Evolutionary conservation across 2,329 filamentous ascomycete genomes (phyloP), one percentile per base, ranked within the genome.

Genomic region (Ustilaginoidea virens): DNA sequence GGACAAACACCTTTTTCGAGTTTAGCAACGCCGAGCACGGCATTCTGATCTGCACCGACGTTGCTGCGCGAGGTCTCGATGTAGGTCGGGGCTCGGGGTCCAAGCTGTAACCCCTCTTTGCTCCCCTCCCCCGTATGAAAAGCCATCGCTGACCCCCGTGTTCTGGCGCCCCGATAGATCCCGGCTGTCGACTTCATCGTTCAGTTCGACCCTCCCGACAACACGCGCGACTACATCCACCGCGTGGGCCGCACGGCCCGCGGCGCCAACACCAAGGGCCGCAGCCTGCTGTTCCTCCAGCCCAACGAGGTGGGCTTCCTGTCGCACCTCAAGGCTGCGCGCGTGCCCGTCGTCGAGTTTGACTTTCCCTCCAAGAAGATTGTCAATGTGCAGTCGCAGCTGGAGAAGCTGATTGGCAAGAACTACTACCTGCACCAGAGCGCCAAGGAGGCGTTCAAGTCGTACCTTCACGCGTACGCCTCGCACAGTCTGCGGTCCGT

Each of bases 1-100:
- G 90, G n/a, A 98, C 90, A 15, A 92, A 92, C 49, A 93, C 85
- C 1, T 98, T 98, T 53, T 98, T 96, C 53, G 87, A 96, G 52
- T 98, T 98, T 52, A 66, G 62, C 52, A 69, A 69, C 37, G 64
- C 86, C 12, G 75, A 74, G 39, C 72, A 80, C 39, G 90, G 87
- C 15, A 92, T 81, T 1, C 57, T 98, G 30, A 90, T 98, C 42
- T 94, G 86, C 58, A 98, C 90, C 1, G 90, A 98, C 46, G 90
- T 98, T 38, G 90, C 90, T 25, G 90, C 90, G 3, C 69, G 90
- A 62, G 90, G 90, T 20, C 68, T 98, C 27, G 90, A 96, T 66
- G 72, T 77, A 54, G 52, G 70, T 55, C 17, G 13, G n/a, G n/a
- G n/a, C n/a, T n/a, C n/a, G n/a, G n/a, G n/a, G n/a, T n/a, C n/a